Base-by-base conservation (phyloP, 257 asterid genomes). In the Leonotis leonurus region DNA sequence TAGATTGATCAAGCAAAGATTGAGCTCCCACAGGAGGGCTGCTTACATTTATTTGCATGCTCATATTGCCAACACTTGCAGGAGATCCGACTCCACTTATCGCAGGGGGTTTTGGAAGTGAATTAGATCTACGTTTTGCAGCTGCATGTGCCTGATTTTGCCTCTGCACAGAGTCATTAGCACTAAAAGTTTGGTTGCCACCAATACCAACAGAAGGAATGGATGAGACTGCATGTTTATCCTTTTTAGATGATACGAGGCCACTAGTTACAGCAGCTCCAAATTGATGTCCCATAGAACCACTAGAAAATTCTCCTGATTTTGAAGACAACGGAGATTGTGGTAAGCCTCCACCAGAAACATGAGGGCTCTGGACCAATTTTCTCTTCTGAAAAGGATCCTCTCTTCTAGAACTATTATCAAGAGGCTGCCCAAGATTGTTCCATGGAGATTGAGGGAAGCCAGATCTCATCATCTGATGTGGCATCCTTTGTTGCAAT, bases 281-380 rank as follows among this genome's bases (percentile, higher is more conserved):
- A 68, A 82, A 86, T 60, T 88, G 98, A 56, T 75, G 92, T 45
- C 97, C 97, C 30, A 87, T 75, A 18, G 98, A 91, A 69, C 96
- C 96, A 68, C 93, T 86, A 17, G 96, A 91, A 75, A 91, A 80
- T 78, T 91, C 98, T 50, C 95, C 97, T 30, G 98, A 88, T 72
- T 81, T 91, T 29, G 98, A 91, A 2, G 97, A 88, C 76, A 91
- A 73, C 12, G 98, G 98, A 78, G 98, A 89, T 67, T 87, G 97
- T 59, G 99, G 96, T 44, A 93, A 81, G 30, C 93, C 98, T 59
- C 94, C 94, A 61, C 86, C 80, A 70, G 99, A 93, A 51, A 83
- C 83, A 70, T 81, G 95, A 69, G 99, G 97, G 76, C 97, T 89
- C 64, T 85, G 97, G 61, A 71, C 96, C 33, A 79, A 29, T 77